Evolutionary conservation across 2,329 filamentous ascomycete genomes (phyloP).

Genomic region (Colletotrichum sp.): DNA sequence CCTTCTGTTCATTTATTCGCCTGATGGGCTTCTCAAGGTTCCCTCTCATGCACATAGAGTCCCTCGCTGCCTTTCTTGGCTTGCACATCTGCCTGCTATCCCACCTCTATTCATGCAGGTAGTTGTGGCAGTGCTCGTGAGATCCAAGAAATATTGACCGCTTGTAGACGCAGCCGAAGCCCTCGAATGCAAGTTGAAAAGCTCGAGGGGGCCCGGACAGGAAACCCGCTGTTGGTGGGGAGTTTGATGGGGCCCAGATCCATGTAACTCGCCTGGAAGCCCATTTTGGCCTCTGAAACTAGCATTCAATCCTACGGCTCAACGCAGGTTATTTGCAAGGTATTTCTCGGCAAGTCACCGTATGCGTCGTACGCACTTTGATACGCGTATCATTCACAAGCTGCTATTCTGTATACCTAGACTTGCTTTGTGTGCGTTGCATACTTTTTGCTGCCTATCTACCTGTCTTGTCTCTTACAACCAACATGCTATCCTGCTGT

Average conservation of each 20-base stretch:
- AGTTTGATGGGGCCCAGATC: neutral
- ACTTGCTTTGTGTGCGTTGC: neutral
- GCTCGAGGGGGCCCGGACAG: neutral
- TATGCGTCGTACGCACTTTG: neutral
- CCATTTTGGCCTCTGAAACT: neutral
- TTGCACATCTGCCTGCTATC: neutral
- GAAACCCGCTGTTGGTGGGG: neutral
- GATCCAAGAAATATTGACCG: neutral
- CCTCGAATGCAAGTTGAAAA: neutral
- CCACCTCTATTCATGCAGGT: slow-evolving; percentile 3
- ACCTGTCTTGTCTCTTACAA: neutral
- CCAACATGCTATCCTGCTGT: slow-evolving; percentile 4
- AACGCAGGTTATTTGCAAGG: neutral
- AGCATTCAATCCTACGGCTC: neutral
- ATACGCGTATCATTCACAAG: slow-evolving; percentile 13
- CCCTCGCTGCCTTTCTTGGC: neutral
- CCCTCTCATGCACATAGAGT: neutral
- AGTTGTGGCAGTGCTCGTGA: slow-evolving; percentile 7
- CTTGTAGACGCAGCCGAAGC: neutral
- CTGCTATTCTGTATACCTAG: slow-evolving; percentile 4
- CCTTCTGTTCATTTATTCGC: neutral
- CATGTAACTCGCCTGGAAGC: neutral
- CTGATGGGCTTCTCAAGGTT: neutral
- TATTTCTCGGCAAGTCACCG: neutral
- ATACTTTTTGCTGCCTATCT: neutral